Evolutionary conservation across 345 rosid genomes (phyloP).

Genomic region (Eucalyptus marginata): DNA sequence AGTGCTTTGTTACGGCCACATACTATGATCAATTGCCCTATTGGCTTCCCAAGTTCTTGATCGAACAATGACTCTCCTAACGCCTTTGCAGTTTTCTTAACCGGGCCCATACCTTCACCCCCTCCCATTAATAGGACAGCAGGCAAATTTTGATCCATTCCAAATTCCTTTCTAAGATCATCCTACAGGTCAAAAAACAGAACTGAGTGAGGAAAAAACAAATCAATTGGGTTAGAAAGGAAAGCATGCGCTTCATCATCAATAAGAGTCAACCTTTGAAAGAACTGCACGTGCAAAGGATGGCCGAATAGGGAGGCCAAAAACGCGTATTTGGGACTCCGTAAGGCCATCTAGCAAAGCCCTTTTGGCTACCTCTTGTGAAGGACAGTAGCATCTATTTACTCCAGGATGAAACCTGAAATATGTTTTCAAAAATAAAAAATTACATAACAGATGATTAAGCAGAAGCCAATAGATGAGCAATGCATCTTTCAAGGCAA

Average conservation of each 20-base stretch:
- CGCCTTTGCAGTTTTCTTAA: conserved; percentile 78
- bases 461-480: background rate
- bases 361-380: conserved; percentile 81
- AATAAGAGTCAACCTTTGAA: conserved; percentile 32
- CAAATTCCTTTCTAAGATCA: conserved; percentile 65
- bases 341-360: conserved; percentile 67
- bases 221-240: background rate
- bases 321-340: conserved; percentile 70
- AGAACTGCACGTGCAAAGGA: conserved; percentile 84
- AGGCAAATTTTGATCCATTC: conserved; percentile 67
- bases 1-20: conserved; percentile 89
- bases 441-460: background rate
- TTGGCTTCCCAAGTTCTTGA: conserved; percentile 35
- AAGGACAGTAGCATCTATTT: conserved; percentile 90
- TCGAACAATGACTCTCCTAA: conserved; percentile 57
- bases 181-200: conserved; percentile 18
- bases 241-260: background rate
- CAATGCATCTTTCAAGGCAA: background rate
- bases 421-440: background rate
- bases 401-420: conserved; percentile 95
- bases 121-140: conserved; percentile 98
- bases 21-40: conserved; percentile 77
- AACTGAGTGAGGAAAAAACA: background rate
- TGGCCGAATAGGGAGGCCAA: conserved; percentile 91
- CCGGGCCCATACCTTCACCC: conserved; percentile 99